phyloP scores from a whole-genome alignment of 169 alveolate genomes.

The Cryptosporidium tyzzeri region DNA sequence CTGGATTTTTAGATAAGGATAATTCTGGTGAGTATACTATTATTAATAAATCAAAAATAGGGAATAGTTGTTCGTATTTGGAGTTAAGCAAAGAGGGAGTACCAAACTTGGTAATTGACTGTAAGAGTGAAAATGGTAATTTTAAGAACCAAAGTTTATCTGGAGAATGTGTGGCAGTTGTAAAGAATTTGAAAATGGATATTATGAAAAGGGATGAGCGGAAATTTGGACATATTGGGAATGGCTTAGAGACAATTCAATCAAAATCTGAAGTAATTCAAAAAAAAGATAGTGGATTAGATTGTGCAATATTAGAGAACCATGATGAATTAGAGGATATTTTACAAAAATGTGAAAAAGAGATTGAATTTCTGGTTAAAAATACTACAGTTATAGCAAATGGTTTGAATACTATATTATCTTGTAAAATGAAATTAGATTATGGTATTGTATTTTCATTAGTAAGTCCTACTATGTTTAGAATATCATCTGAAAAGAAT shows the following conservation, averaged over 20 bases:
- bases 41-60: not conserved
- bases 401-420: slow-evolving; percentile 19
- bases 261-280: not conserved
- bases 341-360: slow-evolving; percentile 31
- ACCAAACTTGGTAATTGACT: slow-evolving; percentile 23
- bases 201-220: not conserved
- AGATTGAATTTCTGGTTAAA: slow-evolving; percentile 7
- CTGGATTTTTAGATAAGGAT: not conserved
- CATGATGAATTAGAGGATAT: slow-evolving; percentile 15
- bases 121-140: slow-evolving; percentile 29
- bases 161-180: slow-evolving; percentile 31
- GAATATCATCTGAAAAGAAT: slow-evolving; percentile 54
- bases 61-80: slow-evolving; percentile 31
- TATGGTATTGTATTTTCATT: slow-evolving; percentile 53
- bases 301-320: not conserved
- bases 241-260: not conserved
- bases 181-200: slow-evolving; percentile 17
- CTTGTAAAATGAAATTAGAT: slow-evolving; percentile 37
- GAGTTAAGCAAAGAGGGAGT: slow-evolving; percentile 2
- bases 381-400: slow-evolving; percentile 58
- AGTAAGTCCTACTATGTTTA: slow-evolving; percentile 71
- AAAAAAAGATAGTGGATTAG: not conserved
- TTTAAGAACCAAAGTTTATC: slow-evolving; percentile 1
- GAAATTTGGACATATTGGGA: not conserved
- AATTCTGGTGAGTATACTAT: not conserved